phyloP scores from a whole-genome alignment of 257 asterid species.

The Anisodus tanguticus region DNA sequence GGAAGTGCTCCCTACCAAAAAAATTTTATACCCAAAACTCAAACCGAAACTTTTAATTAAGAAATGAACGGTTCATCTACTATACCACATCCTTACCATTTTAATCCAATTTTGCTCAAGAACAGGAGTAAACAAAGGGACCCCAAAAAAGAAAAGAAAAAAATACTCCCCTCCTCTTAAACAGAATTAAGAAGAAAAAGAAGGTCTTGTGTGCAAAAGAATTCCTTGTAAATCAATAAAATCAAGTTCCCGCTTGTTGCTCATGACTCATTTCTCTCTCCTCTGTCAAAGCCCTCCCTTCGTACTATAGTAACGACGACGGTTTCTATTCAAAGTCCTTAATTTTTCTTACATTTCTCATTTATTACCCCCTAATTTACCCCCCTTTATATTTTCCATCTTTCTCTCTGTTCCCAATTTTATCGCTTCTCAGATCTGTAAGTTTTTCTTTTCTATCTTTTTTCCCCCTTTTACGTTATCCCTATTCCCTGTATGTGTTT shows the following conservation, averaged over 20 bases:
- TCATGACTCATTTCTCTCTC: constrained; percentile 31
- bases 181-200: not conserved
- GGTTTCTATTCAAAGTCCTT: constrained; percentile 49
- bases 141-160: too few relatives aligned
- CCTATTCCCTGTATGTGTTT: not conserved
- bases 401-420: constrained; percentile 26
- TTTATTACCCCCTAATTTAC: constrained; percentile 8
- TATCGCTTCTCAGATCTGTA: constrained; percentile 35
- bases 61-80: too few relatives aligned
- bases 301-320: constrained; percentile 29
- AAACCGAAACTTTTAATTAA: too few relatives aligned
- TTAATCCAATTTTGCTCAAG: too few relatives aligned
- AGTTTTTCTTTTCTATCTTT: constrained; percentile 25
- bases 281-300: constrained; percentile 10
- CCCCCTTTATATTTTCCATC: constrained; percentile 1
- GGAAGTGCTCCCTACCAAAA: too few relatives aligned
- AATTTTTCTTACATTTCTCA: constrained; percentile 9
- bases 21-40: too few relatives aligned
- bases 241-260: constrained; percentile 56
- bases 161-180: too few relatives aligned
- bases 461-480: not conserved
- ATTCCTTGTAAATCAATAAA: constrained; percentile 17
- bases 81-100: too few relatives aligned
- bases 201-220: constrained; percentile 40
- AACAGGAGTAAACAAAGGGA: too few relatives aligned